A percentile compares a stretch with the other conserved stretches of the same genome.
These are phyloP conservation scores for Schizosaccharomyces cryophilus DNA, from an alignment of 805 yeast species.

Conservation along the genomic window DNA sequence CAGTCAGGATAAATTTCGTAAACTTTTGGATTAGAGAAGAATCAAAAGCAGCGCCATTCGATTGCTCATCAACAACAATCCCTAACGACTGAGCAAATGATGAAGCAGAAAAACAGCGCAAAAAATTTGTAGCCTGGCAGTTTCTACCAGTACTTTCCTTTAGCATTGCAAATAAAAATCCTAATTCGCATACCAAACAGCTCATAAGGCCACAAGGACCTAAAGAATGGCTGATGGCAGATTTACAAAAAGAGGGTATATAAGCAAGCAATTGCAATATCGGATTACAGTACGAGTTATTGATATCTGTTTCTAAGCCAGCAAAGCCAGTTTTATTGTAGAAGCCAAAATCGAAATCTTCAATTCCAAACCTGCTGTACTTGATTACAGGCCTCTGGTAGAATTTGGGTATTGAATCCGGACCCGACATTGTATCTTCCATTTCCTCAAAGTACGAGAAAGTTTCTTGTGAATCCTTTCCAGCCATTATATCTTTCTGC, in stretches of 20 bases:
- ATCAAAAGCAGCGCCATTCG: not conserved
- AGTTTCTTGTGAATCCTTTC: slow-evolving; percentile 2
- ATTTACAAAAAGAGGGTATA: slow-evolving; percentile 47
- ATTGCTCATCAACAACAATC: not conserved
- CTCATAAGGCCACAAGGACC: slow-evolving; percentile 22
- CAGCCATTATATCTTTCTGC: slow-evolving; percentile 3
- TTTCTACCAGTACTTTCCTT: slow-evolving; percentile 53
- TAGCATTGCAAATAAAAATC: slow-evolving; percentile 80
- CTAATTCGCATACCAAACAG: slow-evolving; percentile 51
- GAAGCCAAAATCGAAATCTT: slow-evolving; percentile 73
- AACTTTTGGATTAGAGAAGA: not conserved
- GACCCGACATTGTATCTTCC: slow-evolving; percentile 1
- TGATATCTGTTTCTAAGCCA: slow-evolving; percentile 74
- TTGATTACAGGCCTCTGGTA: slow-evolving; percentile 51
- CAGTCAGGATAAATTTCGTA: not conserved
- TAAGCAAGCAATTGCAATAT: slow-evolving; percentile 58
- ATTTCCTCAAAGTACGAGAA: not conserved
- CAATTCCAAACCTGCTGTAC: slow-evolving; percentile 76
- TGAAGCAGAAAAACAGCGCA: slow-evolving; percentile 18
- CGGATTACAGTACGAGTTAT: slow-evolving; percentile 55
- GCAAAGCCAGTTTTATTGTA: slow-evolving; percentile 53
- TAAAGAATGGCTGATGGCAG: slow-evolving; percentile 31
- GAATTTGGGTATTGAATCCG: not conserved
- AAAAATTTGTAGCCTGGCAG: slow-evolving; percentile 64
- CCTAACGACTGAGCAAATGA: not conserved